Percentiles rank a stretch among this genome's conserved stretches.
Conservation (phyloP, 2,329 filamentous ascomycete species). For the Paradendryphiella salina region DNA sequence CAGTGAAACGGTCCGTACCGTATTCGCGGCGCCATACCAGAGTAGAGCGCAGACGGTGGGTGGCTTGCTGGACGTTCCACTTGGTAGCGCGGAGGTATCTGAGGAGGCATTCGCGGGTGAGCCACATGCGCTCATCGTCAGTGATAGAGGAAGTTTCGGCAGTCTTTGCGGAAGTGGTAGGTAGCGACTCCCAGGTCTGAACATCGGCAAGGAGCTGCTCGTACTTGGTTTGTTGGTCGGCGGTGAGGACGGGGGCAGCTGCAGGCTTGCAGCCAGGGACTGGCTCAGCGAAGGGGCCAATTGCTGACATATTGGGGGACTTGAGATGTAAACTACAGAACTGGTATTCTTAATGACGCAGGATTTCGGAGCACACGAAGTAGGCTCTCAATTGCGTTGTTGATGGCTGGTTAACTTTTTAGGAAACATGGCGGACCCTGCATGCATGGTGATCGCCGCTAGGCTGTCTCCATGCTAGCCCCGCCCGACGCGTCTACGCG, state of each 20-base stretch:
- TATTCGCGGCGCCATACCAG: constrained; percentile 90
- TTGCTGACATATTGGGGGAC: constrained; percentile 29
- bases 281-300: constrained; percentile 41
- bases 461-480: constrained; percentile 22
- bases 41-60: constrained; percentile 78
- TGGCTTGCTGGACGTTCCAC: constrained; percentile 74
- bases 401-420: constrained; percentile 18
- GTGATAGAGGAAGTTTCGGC: constrained; percentile 66
- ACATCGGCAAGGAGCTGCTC: constrained; percentile 71
- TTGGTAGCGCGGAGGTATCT: constrained; percentile 93
- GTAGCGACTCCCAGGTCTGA: constrained; percentile 71
- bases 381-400: constrained; percentile 1
- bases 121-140: constrained; percentile 82
- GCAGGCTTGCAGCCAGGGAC: constrained; percentile 60
- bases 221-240: constrained; percentile 83
- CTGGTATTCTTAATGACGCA: background rate
- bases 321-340: background rate
- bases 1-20: constrained; percentile 71
- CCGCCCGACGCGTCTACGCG: constrained; percentile 35
- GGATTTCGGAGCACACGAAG: background rate
- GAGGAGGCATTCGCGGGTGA: constrained; percentile 88
- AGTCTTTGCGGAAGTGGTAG: constrained; percentile 63
- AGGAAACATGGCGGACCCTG: constrained; percentile 19
- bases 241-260: constrained; percentile 63
- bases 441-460: constrained; percentile 20